Evolutionary conservation across 192 early-diverging fungal species (phyloP), one percentile per base, ranked within the genome.

Genomic region (Rhizoclosmatium globosum): DNA sequence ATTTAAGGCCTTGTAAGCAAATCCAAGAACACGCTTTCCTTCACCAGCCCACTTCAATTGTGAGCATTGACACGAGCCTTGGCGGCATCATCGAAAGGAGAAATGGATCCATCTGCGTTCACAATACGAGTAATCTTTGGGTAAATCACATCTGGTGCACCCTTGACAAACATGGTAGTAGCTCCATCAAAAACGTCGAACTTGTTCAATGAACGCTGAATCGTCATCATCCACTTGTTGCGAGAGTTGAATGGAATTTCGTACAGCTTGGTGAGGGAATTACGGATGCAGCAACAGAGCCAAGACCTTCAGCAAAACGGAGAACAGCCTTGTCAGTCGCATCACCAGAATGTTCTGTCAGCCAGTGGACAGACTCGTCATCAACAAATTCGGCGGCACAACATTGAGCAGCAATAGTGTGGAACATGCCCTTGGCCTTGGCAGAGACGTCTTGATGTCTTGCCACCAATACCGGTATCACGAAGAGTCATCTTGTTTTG

Each of bases 201-300:
- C 17, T 9, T 17, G 21, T 53, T 38, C 3, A 38, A 15, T 6
- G 64, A 11, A 7, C 2, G 4, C 39, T 76, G 74, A 71, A 98
- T 91, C n/a, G 94, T 92, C 82, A 96, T 84, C 79, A 92, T 92
- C 92, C 91, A 94, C 81, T 98, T 98, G 86, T 92, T 97, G 48
- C 94, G 91, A 39, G 92, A 93, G 87, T 94, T 96, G 89, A 98
- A 96, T 4, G 97, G 95, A 38, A 97, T 90, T 81, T 95, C 95
- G 85, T 95, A 95, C 74, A 96, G 89, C 82, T 95, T 95, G 71
- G 60, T 68, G 46, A 78, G 74, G 15, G 53, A 53, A 39, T 65
- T 77, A 69, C 77, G 70, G 53, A 78, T 57, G 76, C 71, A 48
- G 79, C 79, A 31, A 71, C 76, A 41, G 73, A 64, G 57, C 75